Evolutionary conservation across 1,284 basidiomycete genomes (phyloP), one percentile per base, ranked within the genome.

Genomic region (Austroboletus olivaceoglutinosus): DNA sequence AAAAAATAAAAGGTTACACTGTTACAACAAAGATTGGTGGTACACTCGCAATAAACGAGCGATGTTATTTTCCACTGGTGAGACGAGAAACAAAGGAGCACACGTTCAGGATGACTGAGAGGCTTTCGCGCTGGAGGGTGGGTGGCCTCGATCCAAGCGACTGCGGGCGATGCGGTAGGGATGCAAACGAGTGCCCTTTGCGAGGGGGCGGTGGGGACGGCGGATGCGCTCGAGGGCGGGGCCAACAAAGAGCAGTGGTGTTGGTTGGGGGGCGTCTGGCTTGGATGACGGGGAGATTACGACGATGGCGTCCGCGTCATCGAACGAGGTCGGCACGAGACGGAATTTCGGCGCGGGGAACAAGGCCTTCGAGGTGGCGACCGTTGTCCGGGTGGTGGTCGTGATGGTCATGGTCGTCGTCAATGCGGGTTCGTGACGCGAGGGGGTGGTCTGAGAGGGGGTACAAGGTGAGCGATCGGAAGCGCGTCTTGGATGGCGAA

Each of bases 241-340:
- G 2, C 80, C 81, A 23, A 78, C 69, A 43, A 81, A 65, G 19
- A 83, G 68, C 25, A 77, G 59, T 0, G 71, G 67, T 43, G 62
- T 56, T 12, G 51, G 45, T 46, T 51, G 48, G 27, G 57, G 48
- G 2, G 30, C 43, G 23, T 50, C 40, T 2, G 54, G 21, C 12
- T 45, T 19, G 2, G 44, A 43, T 22, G 50, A 65, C 43, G 70
- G 70, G n/a, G 73, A 67, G 13, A 80, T 64, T 50, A 83, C 52
- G 43, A 85, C 68, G 45, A 80, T 69, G 4, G 81, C 83, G 40
- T 83, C 73, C 5, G 83, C 83, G 9, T 73, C 65, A 23, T 75
- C 76, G 47, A 82, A 63, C 5, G 73, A 55, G 54, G 76, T 76
- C 8, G 78, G 76, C 16, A 78, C 69, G 29, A 83, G 72, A 47